Base-by-base conservation (phyloP, 495 filamentous ascomycete genomes). In the Cercophora newfieldiana region DNA sequence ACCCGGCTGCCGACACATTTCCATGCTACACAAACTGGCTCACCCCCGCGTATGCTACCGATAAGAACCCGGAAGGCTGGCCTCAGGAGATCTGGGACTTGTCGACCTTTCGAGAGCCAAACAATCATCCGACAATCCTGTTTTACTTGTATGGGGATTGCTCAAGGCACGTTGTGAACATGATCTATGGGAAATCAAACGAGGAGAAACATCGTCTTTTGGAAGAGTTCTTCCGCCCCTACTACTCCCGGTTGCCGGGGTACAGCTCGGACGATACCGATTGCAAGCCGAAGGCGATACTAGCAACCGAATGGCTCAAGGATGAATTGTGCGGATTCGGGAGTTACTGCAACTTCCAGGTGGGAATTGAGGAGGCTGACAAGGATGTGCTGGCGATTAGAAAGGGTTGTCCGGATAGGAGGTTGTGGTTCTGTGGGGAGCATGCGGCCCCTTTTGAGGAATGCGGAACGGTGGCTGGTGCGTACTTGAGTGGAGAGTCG, bases 401-500 rank as follows among this genome's bases (percentile, higher is more conserved):
- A 64, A 88, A 89, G 73, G 83, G 94, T 60, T 94, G 91, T 73
- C 90, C 91, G 73, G 92, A 94, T 71, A 89, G 92, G 75, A 85
- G 85, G 0, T 62, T 92, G 12, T 93, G 89, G 90, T 87, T 93
- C 70, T 90, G 89, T 10, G 91, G 91, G 3, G 90, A 94, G 73
- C 90, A 93, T 77, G 91, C 89, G 14, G 86, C 89, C 21, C 90
- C 90, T 24, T 90, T 92, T 71, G 84, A 89, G 31, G 89, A 88
- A 30, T 77, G 90, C 50, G 89, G 90, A 1, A 92, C 88, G 1
- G 87, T 87, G 8, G 89, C 89, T 0, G 89, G 89, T 5, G 89
- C 90, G 18, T 93, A 88, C 69, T 90, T 89, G 86, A 88, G 86
- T 68, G 90, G 91, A 1, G 86, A 92, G 55, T 78, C 80, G 12